A percentile compares a stretch with the other conserved stretches of the same genome.
Evolutionary conservation across 192 early-diverging fungal species (phyloP).

Genomic region (Coemansia sp.): DNA sequence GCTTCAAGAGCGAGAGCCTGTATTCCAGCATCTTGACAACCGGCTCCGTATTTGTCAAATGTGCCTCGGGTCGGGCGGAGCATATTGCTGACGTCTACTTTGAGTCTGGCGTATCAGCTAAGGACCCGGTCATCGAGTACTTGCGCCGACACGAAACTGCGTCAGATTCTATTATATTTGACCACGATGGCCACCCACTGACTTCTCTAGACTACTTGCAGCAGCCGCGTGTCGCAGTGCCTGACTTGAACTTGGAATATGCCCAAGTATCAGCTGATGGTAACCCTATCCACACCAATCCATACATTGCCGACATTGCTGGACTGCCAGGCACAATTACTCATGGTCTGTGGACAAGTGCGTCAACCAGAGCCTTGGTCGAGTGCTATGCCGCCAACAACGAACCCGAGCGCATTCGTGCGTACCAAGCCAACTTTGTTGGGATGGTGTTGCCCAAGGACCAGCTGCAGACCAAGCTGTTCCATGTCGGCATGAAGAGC

Average conservation of each 20-base stretch:
- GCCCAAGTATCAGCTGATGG: conserved; percentile 76
- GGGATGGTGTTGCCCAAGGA: conserved; percentile 91
- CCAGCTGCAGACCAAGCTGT: conserved; percentile 75
- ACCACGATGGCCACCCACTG: conserved; percentile 59
- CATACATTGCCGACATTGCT: conserved; percentile 86
- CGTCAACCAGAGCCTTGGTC: conserved; percentile 85
- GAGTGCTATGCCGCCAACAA: conserved; percentile 88
- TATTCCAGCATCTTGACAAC: conserved; percentile 71
- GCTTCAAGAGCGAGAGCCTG: conserved; percentile 55
- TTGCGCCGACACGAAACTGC: conserved; percentile 66
- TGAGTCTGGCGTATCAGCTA: conserved; percentile 60
- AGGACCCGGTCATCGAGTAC: conserved; percentile 84
- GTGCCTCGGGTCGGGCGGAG: conserved; percentile 48
- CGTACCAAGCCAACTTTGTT: conserved; percentile 76
- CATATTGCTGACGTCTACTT: conserved; percentile 77
- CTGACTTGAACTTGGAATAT: conserved; percentile 75
- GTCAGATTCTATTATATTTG: conserved; percentile 71
- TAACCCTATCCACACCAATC: conserved; percentile 93
- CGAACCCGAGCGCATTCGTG: conserved; percentile 75
- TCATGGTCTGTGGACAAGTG: conserved; percentile 96
- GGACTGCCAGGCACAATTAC: conserved; percentile 85
- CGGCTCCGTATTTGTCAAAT: conserved; percentile 57
- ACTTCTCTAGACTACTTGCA: background rate
- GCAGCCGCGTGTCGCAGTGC: conserved; percentile 37
- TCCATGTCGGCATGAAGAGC: conserved; percentile 87